Conservation (phyloP, 768 basidiomycete species). For the Clitopilus hobsonii region DNA sequence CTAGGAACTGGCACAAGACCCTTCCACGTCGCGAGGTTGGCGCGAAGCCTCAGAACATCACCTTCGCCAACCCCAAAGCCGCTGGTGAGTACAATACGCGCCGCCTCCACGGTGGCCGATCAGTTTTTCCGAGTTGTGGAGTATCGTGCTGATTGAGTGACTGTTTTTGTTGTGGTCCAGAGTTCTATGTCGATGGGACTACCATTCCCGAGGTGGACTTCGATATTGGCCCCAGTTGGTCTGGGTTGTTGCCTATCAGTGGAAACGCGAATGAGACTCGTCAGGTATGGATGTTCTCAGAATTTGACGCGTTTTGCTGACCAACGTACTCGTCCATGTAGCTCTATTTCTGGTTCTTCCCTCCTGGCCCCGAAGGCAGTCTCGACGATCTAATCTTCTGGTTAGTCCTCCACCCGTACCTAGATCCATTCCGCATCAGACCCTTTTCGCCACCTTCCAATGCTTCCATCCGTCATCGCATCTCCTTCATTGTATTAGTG, state of each 20-base stretch:
- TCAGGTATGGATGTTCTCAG: conserved; percentile 29
- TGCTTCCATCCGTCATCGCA: too few species aligned
- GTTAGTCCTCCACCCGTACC: conserved; percentile 24
- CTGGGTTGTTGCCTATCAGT: conserved; percentile 72
- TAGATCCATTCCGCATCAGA: background rate
- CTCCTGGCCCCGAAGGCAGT: conserved; percentile 69
- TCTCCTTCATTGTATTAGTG: too few species aligned
- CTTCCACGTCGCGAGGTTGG: background rate
- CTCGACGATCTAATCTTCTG: conserved; percentile 74
- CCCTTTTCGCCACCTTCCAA: too few species aligned
- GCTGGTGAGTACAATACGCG: conserved; percentile 36
- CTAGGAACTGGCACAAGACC: conserved; percentile 29
- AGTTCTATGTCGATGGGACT: conserved; percentile 67
- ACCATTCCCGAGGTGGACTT: conserved; percentile 66
- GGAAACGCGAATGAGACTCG: conserved; percentile 55
- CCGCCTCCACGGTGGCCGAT: background rate
- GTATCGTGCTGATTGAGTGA: background rate
- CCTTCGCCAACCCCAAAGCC: conserved; percentile 63
- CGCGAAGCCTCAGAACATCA: conserved; percentile 47
- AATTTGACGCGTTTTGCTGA: background rate
- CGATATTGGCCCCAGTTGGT: conserved; percentile 73
- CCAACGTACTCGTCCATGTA: conserved; percentile 16
- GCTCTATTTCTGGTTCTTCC: conserved; percentile 87
- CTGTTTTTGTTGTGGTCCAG: conserved; percentile 22
- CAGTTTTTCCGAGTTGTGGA: background rate